Percentiles rank a stretch among this genome's conserved stretches.
Conservation (phyloP, 1,284 basidiomycete species). For the Pholiota adiposa region DNA sequence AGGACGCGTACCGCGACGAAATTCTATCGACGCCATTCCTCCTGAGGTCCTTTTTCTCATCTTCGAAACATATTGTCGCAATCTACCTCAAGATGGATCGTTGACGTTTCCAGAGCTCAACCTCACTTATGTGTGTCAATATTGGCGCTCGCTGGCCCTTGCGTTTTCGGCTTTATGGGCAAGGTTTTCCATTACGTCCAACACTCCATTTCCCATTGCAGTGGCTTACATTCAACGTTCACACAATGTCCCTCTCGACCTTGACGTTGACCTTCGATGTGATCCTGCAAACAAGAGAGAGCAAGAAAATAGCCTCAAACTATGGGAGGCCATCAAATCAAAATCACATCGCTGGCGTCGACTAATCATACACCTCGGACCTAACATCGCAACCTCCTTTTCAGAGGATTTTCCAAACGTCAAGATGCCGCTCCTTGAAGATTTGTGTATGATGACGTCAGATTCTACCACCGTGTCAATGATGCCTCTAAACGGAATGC, state of each 20-base stretch:
- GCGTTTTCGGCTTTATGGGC: constrained; percentile 16
- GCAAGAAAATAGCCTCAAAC: constrained; percentile 12
- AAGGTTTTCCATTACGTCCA: constrained; percentile 10
- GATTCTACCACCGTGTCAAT: constrained; percentile 15
- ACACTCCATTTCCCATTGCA: constrained; percentile 13
- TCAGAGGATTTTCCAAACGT: constrained; percentile 19
- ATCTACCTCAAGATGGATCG: not conserved
- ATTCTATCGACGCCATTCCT: constrained; percentile 17
- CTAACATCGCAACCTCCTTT: constrained; percentile 13
- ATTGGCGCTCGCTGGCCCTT: constrained; percentile 19
- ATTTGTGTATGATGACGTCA: constrained; percentile 22
- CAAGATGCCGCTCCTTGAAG: constrained; percentile 19
- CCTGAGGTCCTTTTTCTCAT: constrained; percentile 21
- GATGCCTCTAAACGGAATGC: constrained; percentile 18
- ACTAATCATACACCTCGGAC: constrained; percentile 15
- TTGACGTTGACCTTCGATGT: constrained; percentile 21
- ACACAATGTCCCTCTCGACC: constrained; percentile 15
- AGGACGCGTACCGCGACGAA: not conserved
- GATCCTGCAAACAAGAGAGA: constrained; percentile 9
- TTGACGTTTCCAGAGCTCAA: constrained; percentile 8
- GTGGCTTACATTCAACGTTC: constrained; percentile 19
- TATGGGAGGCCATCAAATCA: constrained; percentile 18
- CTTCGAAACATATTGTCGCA: constrained; percentile 20
- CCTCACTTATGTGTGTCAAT: constrained; percentile 17
- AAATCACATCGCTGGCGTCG: constrained; percentile 20